These are phyloP conservation scores for Clausena lansium DNA, from an alignment of 345 rosid species.

Conservation along the genomic window DNA sequence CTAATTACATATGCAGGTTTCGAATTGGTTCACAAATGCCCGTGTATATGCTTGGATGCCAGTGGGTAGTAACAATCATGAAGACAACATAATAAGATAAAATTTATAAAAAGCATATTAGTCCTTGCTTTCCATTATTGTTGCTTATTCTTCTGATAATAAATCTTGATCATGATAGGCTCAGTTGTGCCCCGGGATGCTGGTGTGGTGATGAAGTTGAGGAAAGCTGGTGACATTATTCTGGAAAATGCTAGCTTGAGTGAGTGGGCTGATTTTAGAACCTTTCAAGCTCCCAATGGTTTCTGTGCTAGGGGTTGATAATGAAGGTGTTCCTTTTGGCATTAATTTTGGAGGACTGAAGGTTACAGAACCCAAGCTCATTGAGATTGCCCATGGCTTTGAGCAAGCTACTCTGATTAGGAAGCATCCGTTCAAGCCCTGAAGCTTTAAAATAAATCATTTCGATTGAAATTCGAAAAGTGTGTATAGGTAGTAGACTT, in stretches of 20 bases:
- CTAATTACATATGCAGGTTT: no score
- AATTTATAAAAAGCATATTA: no score
- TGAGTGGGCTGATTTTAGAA: slow-evolving; percentile 61
- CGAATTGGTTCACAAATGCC: no score
- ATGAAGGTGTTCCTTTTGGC: slow-evolving; percentile 32
- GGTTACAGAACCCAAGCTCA: slow-evolving; percentile 36
- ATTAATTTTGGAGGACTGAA: slow-evolving; percentile 40
- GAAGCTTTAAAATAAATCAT: no score
- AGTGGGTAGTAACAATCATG: no score
- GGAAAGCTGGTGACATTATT: slow-evolving; percentile 60
- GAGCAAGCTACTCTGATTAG: slow-evolving; percentile 32
- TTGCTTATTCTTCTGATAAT: no score
- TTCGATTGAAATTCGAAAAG: no score
- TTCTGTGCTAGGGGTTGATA: slow-evolving; percentile 50
- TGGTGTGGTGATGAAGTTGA: slow-evolving; percentile 51
- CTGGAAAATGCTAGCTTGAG: slow-evolving; percentile 77
- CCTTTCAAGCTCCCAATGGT: slow-evolving; percentile 26
- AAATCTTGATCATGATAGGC: no score
- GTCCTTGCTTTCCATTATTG: no score
- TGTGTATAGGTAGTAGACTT: no score
- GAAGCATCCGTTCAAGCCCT: slow-evolving; percentile 16
- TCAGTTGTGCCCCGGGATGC: slow-evolving; percentile 67
- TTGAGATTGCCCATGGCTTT: slow-evolving; percentile 41
- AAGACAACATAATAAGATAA: no score
- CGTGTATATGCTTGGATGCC: no score